phyloP scores from a whole-genome alignment of 441 rosid genomes.

The Flueggea neowawraea region DNA sequence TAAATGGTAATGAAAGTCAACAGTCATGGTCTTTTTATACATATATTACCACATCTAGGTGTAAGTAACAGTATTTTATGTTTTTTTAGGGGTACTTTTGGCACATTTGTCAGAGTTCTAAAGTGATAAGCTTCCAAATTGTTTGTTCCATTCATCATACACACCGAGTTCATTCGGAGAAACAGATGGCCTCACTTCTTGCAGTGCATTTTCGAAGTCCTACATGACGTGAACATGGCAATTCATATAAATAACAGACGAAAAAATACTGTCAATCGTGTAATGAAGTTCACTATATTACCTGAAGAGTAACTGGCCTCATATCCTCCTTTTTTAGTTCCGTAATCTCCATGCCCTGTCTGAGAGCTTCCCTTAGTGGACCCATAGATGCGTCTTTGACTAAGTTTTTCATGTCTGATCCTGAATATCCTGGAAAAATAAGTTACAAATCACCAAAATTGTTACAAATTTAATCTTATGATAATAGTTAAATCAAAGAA shows the following conservation, averaged over 20 bases:
- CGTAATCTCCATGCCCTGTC: slow-evolving; percentile 77
- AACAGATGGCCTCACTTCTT: slow-evolving; percentile 93
- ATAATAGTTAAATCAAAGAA: too few relatives aligned
- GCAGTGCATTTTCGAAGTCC: slow-evolving; percentile 80
- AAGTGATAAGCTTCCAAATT: slow-evolving; percentile 80
- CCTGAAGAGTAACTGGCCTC: slow-evolving; percentile 80
- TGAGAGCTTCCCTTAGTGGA: slow-evolving; percentile 92
- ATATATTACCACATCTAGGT: too few relatives aligned
- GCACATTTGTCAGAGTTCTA: slow-evolving; percentile 1
- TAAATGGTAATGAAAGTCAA: too few relatives aligned
- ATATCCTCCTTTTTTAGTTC: slow-evolving; percentile 81
- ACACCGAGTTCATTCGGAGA: slow-evolving; percentile 69
- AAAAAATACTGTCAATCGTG: neutral
- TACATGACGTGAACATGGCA: slow-evolving; percentile 13
- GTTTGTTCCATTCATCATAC: slow-evolving; percentile 88
- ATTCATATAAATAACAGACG: neutral
- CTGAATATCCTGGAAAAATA: slow-evolving; percentile 69
- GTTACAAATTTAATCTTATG: too few relatives aligned
- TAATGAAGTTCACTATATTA: slow-evolving; percentile 14
- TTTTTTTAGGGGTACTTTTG: neutral
- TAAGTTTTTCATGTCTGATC: slow-evolving; percentile 96
- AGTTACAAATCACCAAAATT: too few relatives aligned
- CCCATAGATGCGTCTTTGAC: slow-evolving; percentile 99
- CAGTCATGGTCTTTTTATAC: too few relatives aligned
- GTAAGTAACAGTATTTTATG: neutral